Conservation (phyloP, 257 asterid genomes). For the Catharanthus roseus region DNA sequence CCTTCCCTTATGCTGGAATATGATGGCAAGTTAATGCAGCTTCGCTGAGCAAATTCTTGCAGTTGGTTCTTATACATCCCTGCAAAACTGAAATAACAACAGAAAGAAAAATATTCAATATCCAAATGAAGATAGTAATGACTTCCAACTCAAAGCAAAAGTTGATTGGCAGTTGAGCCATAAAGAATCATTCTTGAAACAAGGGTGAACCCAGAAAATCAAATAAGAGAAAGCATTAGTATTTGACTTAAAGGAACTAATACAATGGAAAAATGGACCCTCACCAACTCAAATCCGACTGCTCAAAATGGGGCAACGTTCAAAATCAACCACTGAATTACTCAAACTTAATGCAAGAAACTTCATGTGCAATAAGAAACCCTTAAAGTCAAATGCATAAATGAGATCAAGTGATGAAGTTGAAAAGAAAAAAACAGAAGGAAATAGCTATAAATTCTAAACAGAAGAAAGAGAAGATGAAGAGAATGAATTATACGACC, state of each 20-base stretch:
- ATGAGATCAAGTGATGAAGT: not conserved
- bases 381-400: slow-evolving; percentile 2
- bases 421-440: not conserved
- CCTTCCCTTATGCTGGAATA: slow-evolving; percentile 27
- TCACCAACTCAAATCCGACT: not conserved
- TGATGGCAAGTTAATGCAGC: slow-evolving; percentile 25
- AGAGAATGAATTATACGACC: not conserved
- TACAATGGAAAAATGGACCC: not conserved
- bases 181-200: not conserved
- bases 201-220: not conserved
- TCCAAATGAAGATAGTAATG: not conserved
- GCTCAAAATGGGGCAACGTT: not conserved
- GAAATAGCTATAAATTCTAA: not conserved
- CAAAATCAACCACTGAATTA: not conserved
- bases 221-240: not conserved
- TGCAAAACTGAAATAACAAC: not conserved
- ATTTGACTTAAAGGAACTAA: not conserved
- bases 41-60: slow-evolving; percentile 26
- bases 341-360: slow-evolving; percentile 1
- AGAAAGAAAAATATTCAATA: not conserved
- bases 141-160: not conserved
- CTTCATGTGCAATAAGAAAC: not conserved
- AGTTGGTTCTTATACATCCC: slow-evolving; percentile 29
- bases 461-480: not conserved
- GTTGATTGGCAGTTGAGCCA: not conserved